A percentile compares a stretch with the other conserved stretches of the same genome.
phyloP scores from a whole-genome alignment of 164 flowering plant species.

The Macadamia tetraphylla region DNA sequence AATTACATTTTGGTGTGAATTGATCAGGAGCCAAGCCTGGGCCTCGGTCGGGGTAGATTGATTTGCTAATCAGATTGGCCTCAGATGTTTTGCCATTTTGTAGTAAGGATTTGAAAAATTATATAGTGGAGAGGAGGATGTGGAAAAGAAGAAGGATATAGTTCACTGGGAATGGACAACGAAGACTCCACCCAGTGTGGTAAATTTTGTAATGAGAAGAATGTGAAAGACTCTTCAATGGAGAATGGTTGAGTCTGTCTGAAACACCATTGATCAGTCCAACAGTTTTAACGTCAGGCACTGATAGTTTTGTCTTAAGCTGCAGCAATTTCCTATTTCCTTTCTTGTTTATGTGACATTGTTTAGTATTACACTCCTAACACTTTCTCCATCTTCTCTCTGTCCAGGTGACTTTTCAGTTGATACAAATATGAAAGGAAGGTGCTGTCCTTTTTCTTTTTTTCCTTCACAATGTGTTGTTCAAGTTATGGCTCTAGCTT shows the following conservation, averaged over 20 bases:
- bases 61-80: not conserved
- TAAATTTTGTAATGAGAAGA: constrained; percentile 33
- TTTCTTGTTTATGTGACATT: not conserved
- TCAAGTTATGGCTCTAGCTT: constrained; percentile 3
- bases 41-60: not conserved
- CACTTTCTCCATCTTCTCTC: not conserved
- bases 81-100: constrained; percentile 37
- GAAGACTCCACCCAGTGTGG: constrained; percentile 21
- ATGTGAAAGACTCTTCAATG: constrained; percentile 19
- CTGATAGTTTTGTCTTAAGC: constrained; percentile 46
- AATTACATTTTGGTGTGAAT: not conserved
- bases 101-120: constrained; percentile 19
- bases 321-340: constrained; percentile 37
- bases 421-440: constrained; percentile 34
- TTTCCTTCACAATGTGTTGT: not conserved
- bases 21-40: constrained; percentile 8
- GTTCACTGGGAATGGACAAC: constrained; percentile 11
- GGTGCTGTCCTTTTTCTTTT: constrained; percentile 29
- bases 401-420: constrained; percentile 63
- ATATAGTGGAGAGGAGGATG: constrained; percentile 9
- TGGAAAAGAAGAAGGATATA: constrained; percentile 11
- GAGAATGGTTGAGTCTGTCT: constrained; percentile 23
- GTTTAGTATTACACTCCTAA: not conserved
- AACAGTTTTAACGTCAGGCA: constrained; percentile 45
- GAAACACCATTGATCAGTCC: constrained; percentile 42